These are phyloP conservation scores for Vitis riparia DNA, from an alignment of 164 flowering plant species.

Conservation along the genomic window DNA sequence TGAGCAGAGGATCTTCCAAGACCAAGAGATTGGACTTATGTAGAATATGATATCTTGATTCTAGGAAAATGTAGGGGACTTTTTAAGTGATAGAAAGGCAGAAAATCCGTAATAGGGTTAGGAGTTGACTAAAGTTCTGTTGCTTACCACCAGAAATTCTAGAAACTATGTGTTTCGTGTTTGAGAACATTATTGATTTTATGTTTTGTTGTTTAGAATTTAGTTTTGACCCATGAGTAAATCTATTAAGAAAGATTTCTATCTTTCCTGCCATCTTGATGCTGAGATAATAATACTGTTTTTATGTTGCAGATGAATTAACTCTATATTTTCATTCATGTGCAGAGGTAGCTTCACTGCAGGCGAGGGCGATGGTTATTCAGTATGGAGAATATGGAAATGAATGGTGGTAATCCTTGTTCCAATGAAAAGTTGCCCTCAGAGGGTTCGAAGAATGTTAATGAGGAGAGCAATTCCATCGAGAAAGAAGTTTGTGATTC, in stretches of 20 bases:
- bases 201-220: neutral
- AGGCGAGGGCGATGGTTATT: constrained; percentile 18
- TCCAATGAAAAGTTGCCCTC: constrained; percentile 17
- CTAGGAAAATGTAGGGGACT: no score
- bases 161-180: no score
- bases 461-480: constrained; percentile 13
- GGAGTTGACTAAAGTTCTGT: neutral
- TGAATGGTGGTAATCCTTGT: constrained; percentile 16
- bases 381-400: constrained; percentile 22
- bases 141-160: neutral
- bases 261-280: neutral
- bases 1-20: no score
- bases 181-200: neutral
- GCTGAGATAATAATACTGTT: neutral
- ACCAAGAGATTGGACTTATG: no score
- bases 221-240: no score
- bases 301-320: neutral
- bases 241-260: neutral
- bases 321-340: neutral
- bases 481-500: constrained; percentile 11
- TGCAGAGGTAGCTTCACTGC: neutral
- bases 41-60: no score
- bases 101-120: neutral
- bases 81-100: neutral
- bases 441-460: constrained; percentile 7